These are phyloP conservation scores for Spergularia marina DNA, from an alignment of 148 eudicot genomes.

Conservation along the genomic window DNA sequence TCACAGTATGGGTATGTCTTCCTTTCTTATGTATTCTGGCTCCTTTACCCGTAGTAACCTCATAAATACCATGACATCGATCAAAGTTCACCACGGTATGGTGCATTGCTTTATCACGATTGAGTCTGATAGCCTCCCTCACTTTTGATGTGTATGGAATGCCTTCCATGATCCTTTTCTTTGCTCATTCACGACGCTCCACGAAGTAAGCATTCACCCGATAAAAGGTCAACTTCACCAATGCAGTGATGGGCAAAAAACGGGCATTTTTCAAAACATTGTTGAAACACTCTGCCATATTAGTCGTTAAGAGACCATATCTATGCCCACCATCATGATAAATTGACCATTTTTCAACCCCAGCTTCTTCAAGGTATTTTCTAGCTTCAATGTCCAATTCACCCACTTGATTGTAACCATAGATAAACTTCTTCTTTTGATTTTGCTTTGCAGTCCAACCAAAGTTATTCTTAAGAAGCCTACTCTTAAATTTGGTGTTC, in stretches of 20 bases:
- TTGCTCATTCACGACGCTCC: neutral
- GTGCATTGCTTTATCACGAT: neutral
- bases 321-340: neutral
- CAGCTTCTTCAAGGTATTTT: no score
- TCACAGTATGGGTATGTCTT: neutral
- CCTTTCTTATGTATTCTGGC: neutral
- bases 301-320: neutral
- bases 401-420: no score
- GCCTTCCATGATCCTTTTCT: neutral
- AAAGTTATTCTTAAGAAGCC: no score
- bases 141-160: neutral
- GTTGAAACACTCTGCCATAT: slow-evolving; percentile 6
- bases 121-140: neutral
- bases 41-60: neutral
- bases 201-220: slow-evolving; percentile 1
- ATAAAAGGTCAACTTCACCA: neutral
- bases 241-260: neutral
- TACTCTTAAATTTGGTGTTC: no score
- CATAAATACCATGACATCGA: neutral
- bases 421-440: no score
- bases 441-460: no score
- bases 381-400: neutral
- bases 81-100: neutral
- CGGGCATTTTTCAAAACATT: neutral
- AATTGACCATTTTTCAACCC: no score